Base-by-base conservation (phyloP, 163 green algal species). In the Prototheca cutis region DNA sequence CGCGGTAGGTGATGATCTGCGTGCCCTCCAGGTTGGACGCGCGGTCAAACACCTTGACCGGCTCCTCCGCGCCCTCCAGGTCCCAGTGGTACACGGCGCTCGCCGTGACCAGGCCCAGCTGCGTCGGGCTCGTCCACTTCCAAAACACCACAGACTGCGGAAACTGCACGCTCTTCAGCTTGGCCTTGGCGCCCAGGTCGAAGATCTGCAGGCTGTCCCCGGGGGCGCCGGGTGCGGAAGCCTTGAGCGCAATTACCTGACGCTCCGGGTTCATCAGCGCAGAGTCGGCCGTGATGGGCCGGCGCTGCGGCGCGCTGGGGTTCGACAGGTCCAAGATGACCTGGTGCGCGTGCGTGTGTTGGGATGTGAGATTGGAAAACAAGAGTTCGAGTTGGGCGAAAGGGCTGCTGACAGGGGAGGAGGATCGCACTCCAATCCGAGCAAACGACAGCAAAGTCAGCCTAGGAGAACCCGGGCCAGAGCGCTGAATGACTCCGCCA, bases 1-100 rank as follows among this genome's bases (percentile, higher is more conserved):
- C 78, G 21, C 87, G 74, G 76, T 98, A 99, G 70, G 81, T 93
- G 78, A 99, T 99, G 69, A 99, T 96, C 76, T 99, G 93, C 2
- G 90, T 93, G 28, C 81, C 80, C 30, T 80, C 77, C 65, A 99
- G 71, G 77, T 98, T 98, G 25, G 87, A 76, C 0, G 91, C 90
- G 24, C 93, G 78, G 61, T 98, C 93, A 80, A 98, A 99, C 31
- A 97, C 79, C 79, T 98, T 98, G 48, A 81, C 77, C 8, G 92
- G 92, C 29, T 92, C 87, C 8, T 70, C 75, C 6, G 80, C n/a
- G 30, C 31, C 91, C 70, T 94, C 87, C 34, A 98, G 86, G 42
- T 92, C 85, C 93, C 93, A 99, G 71, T 98, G 90, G 73, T 96
- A 99, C 21, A 98, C 93, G 0, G 83, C 67, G 8, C 65, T 80